These are phyloP conservation scores for Corymbia maculata DNA, from an alignment of 345 rosid genomes.

Conservation along the genomic window DNA sequence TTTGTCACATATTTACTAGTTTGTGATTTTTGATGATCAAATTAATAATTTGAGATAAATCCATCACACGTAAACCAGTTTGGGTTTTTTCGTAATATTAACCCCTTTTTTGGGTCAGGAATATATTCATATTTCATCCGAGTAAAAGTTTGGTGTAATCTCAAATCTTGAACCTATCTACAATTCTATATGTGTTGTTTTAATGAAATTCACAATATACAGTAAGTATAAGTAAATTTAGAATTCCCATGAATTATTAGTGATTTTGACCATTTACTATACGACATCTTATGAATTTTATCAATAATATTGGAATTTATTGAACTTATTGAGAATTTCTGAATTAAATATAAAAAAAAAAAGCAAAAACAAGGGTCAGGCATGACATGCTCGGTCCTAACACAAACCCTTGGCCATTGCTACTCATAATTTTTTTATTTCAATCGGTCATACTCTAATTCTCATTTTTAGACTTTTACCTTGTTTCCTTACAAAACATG, in stretches of 20 bases:
- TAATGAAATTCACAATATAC: not conserved
- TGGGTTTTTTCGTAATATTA: fast-evolving
- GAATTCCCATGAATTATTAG: not conserved
- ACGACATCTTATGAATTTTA: not conserved
- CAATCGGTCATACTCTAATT: no score
- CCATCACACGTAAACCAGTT: fast-evolving
- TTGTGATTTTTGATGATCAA: fast-evolving
- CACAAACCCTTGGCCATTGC: not conserved
- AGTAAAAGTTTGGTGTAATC: not conserved
- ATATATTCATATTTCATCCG: not conserved
- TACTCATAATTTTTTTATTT: no score
- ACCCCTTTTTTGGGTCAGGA: fast-evolving
- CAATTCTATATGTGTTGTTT: not conserved
- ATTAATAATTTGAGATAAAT: fast-evolving
- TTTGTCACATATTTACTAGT: no score
- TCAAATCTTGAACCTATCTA: not conserved
- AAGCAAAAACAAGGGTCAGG: not conserved
- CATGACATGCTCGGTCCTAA: not conserved
- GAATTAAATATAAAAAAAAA: not conserved
- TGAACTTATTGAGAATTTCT: not conserved
- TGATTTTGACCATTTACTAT: not conserved
- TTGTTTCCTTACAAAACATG: no score
- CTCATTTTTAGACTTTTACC: no score
- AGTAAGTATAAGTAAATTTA: not conserved
- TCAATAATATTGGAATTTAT: not conserved